Base-by-base conservation (phyloP, 192 early-diverging fungal species). In the Mycoemilia scoparia region DNA sequence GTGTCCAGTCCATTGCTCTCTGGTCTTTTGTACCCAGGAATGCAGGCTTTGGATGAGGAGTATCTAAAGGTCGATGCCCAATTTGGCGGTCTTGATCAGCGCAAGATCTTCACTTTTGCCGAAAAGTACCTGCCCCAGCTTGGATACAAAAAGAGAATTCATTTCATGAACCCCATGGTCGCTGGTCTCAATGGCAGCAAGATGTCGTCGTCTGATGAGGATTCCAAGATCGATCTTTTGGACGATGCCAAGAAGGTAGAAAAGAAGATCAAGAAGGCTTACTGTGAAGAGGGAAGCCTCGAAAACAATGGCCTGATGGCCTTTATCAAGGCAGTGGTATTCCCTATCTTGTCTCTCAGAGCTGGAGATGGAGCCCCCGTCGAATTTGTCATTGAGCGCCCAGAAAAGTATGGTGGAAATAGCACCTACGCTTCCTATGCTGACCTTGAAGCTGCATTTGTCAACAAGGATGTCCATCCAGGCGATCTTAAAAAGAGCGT, bases 121-220 rank as follows among this genome's bases (percentile, higher is more conserved):
- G 84, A 92, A 64, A 87, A 90, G 60, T 84, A 87, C 66, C 48
- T 98, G 40, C 93, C 93, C 25, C 51, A 66, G 18, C 57, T 98
- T 10, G 93, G 90, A 19, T 98, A 91, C 70, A 79, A 83, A 51
- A 98, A 98, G 64, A 80, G 93, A 27, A 69, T 80, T 21, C 93
- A 98, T 51, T 65, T 98, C 45, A 98, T 98, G 93, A 98, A 93
- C 61, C 61, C 75, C 3, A 98, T 98, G 93, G 76, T 98, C 1
- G 82, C 87, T 21, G 93, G 93, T 24, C 69, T 98, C 24, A 64
- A 76, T 25, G 95, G 95, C 4, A 57, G 69, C 41, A 97, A 97
- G 63, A 98, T 98, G 95, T 80, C 76, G 25, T 75, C 90, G 7
- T 96, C 90, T 1, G 95, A 93, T 35, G 78, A 87, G 3, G 80